Evolutionary conservation across 2,329 filamentous ascomycete genomes (phyloP).

Genomic region (Clarireedia sp.): DNA sequence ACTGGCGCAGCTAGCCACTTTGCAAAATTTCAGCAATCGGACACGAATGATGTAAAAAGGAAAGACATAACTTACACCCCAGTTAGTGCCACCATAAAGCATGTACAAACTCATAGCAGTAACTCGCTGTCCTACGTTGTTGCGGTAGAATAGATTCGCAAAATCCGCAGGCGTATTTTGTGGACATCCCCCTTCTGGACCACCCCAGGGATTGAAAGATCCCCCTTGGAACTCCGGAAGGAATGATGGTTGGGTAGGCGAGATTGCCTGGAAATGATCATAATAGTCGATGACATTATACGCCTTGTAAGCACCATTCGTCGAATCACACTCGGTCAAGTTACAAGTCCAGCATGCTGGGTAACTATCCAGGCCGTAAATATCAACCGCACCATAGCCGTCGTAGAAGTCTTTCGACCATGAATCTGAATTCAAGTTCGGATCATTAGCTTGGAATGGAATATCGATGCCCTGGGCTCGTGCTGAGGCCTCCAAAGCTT

Average conservation of each 20-base stretch:
- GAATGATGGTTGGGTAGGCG: slow-evolving; percentile 34
- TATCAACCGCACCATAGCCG: slow-evolving; percentile 47
- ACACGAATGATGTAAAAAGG: not conserved
- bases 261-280: slow-evolving; percentile 29
- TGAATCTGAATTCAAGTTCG: slow-evolving; percentile 48
- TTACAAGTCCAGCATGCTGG: slow-evolving; percentile 57
- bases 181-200: slow-evolving; percentile 38
- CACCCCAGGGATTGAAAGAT: slow-evolving; percentile 54
- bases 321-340: slow-evolving; percentile 49
- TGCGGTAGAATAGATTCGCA: slow-evolving; percentile 56
- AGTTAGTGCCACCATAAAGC: slow-evolving; percentile 57
- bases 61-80: slow-evolving; percentile 28
- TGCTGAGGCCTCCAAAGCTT: slow-evolving; percentile 44
- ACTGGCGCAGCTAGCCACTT: slow-evolving; percentile 47
- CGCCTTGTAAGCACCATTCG: slow-evolving; percentile 47
- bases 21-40: not conserved
- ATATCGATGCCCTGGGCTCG: slow-evolving; percentile 50
- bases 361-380: slow-evolving; percentile 44
- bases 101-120: slow-evolving; percentile 56
- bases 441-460: slow-evolving; percentile 50
- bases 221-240: slow-evolving; percentile 54
- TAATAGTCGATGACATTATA: slow-evolving; percentile 34
- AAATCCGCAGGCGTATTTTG: slow-evolving; percentile 49
- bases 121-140: slow-evolving; percentile 51
- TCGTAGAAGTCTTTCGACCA: slow-evolving; percentile 54